Conservation (phyloP, 129 eudicot species). For the Helianthus tuberosus region DNA sequence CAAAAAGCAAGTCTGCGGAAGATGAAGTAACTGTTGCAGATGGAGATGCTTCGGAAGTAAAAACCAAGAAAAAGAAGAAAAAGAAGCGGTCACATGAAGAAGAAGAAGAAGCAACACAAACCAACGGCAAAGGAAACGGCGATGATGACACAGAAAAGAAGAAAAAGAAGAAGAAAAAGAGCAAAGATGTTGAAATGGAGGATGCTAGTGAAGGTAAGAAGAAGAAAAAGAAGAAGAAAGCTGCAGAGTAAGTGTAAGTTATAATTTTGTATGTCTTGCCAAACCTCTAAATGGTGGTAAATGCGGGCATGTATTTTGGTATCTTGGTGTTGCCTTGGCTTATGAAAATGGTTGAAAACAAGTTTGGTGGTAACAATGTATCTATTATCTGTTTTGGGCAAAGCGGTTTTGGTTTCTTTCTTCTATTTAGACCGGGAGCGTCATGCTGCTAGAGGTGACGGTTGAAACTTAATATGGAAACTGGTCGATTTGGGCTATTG, state of each 20-base stretch:
- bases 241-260: slow-evolving; percentile 2
- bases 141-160: slow-evolving; percentile 58
- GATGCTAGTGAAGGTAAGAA: slow-evolving; percentile 17
- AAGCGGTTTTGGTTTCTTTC: background rate
- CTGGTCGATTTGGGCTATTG: no score
- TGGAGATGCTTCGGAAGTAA: slow-evolving; percentile 43
- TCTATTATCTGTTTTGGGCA: background rate
- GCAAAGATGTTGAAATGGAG: slow-evolving; percentile 34
- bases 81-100: slow-evolving; percentile 58
- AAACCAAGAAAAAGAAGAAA: slow-evolving; percentile 72
- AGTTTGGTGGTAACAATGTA: background rate
- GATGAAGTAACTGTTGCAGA: slow-evolving; percentile 44
- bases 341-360: background rate
- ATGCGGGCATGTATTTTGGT: background rate
- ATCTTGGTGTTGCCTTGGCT: background rate
- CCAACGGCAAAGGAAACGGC: slow-evolving; percentile 30
- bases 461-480: no score
- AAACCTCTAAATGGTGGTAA: slow-evolving; percentile 3
- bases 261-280: background rate
- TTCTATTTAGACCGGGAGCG: background rate
- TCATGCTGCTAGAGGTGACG: background rate
- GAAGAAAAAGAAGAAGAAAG: slow-evolving; percentile 16
- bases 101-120: slow-evolving; percentile 27
- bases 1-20: slow-evolving; percentile 40
- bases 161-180: slow-evolving; percentile 71